Conservation (phyloP, 2,329 filamentous ascomycete genomes). For the Cladobotryum mycophilum region DNA sequence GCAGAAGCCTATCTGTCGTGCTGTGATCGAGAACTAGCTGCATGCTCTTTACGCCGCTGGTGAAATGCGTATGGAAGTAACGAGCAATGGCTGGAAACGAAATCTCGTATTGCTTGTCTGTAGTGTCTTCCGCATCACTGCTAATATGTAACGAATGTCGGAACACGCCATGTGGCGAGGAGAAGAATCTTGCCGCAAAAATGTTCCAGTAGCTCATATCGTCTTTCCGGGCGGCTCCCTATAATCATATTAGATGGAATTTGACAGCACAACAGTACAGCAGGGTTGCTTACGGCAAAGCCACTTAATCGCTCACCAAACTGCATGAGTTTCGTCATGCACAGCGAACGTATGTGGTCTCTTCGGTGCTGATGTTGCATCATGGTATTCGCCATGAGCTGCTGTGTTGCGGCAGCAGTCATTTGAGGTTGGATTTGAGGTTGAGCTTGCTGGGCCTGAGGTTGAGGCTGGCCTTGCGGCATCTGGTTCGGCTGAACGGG, state of each 20-base stretch:
- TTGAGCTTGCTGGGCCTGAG: conserved; percentile 25
- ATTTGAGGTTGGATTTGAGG: conserved; percentile 25
- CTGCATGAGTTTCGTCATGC: conserved; percentile 53
- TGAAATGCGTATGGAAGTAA: conserved; percentile 86
- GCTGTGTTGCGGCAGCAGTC: conserved; percentile 27
- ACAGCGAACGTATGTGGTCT: conserved; percentile 49
- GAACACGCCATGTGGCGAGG: conserved; percentile 62
- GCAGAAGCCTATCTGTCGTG: conserved; percentile 47
- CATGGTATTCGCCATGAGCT: conserved; percentile 27
- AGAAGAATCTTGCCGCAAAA: conserved; percentile 80
- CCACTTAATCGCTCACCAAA: conserved; percentile 58
- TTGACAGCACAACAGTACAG: background rate
- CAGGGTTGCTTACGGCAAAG: conserved; percentile 40
- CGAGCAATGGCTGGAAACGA: conserved; percentile 73
- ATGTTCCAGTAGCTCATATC: conserved; percentile 71
- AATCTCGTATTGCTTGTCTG: conserved; percentile 81
- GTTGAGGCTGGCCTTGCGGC: conserved; percentile 28
- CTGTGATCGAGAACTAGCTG: conserved; percentile 76
- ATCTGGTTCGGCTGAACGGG: conserved; percentile 27
- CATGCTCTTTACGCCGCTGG: conserved; percentile 77
- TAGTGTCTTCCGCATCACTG: conserved; percentile 48
- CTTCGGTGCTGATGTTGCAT: conserved; percentile 45
- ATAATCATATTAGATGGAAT: background rate
- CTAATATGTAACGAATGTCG: conserved; percentile 60
- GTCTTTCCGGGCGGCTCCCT: conserved; percentile 55